Conservation (phyloP, 129 eudicot genomes). For the Helichrysum umbraculigerum region DNA sequence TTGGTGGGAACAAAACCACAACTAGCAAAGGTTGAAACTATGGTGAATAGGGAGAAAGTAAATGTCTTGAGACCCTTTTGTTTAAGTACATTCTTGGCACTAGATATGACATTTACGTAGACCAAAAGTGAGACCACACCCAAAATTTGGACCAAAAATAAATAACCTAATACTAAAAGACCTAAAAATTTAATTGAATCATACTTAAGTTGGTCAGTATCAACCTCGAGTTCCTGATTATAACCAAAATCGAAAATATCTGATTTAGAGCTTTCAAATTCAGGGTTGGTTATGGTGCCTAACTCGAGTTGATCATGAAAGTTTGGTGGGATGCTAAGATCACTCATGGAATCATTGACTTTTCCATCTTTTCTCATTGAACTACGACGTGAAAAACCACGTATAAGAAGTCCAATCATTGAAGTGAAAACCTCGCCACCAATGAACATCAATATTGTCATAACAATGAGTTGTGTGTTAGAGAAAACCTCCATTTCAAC, state of each 20-base stretch:
- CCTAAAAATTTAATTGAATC: constrained; percentile 53
- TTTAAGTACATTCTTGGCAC: constrained; percentile 47
- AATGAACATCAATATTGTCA: constrained; percentile 55
- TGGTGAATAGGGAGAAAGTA: constrained; percentile 55
- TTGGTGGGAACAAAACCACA: constrained; percentile 85
- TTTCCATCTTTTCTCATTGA: constrained; percentile 23
- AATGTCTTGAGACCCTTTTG: constrained; percentile 44
- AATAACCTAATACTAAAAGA: constrained; percentile 50
- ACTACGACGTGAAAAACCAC: constrained; percentile 20
- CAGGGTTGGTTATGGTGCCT: constrained; percentile 29
- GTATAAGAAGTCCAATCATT: constrained; percentile 47
- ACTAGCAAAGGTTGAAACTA: constrained; percentile 71
- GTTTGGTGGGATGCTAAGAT: constrained; percentile 26
- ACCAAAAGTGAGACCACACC: constrained; percentile 42
- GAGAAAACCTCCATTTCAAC: constrained; percentile 87
- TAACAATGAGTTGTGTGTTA: constrained; percentile 51
- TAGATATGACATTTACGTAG: constrained; percentile 40
- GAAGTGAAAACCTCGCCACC: constrained; percentile 85
- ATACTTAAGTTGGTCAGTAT: constrained; percentile 30
- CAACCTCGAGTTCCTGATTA: constrained; percentile 9
- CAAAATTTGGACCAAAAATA: constrained; percentile 40
- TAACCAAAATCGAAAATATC: constrained; percentile 22
- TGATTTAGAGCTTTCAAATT: constrained; percentile 32
- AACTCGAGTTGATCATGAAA: constrained; percentile 29
- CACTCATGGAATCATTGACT: constrained; percentile 33